Base-by-base conservation (phyloP, 495 filamentous ascomycete species). In the Talaromyces ruber region DNA sequence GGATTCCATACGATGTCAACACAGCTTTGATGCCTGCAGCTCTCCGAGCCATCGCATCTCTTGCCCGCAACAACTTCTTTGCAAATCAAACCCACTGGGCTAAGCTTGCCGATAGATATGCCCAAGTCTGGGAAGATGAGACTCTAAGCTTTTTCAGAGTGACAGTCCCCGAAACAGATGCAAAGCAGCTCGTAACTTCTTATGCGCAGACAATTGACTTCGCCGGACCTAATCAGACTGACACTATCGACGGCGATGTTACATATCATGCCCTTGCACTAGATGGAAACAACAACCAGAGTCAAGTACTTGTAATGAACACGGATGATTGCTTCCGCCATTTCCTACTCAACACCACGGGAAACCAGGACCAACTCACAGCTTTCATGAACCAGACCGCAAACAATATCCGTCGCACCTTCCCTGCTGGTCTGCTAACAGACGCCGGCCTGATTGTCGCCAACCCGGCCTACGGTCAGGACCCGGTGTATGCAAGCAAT, bases 1-100 rank as follows among this genome's bases (percentile, higher is more conserved):
- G 82, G 6, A 81, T 87, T 50, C 86, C 86, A 0, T 87, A 82
- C 68, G 84, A 87, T 63, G 86, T 88, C 16, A 88, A 88, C 63
- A 84, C 83, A 7, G 86, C 82, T 24, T 70, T 88, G 4, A 80
- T 81, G 0, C 86, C 86, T 1, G 85, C 86, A 16, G 85, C 82
- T 16, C 72, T 88, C 1, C 76, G 79, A 4, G 74, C 85, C 6
- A 86, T 88, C 58, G 78, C 80, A 18, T 69, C 74, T 6, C 72
- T 88, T 14, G 70, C 82, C 2, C 66, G 61, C 8, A 71, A 71
- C 9, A 82, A 81, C 4, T 74, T 86, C 64, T 85, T 81, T 61
- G 71, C 76, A 4, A 66, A 68, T 3, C 74, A 81, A 64, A 61
- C 76, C 0, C 65, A 79, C 1, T 87, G 84, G 84, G 62, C 63